Base-by-base conservation (phyloP, 176 grass and related monocot genomes). In the Hsuehochloa calcarea region DNA sequence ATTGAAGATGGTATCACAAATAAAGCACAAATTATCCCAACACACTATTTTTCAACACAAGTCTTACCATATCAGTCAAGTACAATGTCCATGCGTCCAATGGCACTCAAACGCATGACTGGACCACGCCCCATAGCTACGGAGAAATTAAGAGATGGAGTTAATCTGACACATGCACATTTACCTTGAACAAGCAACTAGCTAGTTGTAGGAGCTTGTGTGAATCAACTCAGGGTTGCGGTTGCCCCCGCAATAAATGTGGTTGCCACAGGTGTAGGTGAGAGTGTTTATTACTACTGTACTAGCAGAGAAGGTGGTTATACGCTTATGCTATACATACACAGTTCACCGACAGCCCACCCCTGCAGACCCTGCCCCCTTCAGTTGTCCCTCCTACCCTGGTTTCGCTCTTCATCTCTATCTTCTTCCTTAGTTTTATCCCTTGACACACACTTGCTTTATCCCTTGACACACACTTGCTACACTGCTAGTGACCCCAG, bases 331-430 rank as follows among this genome's bases (percentile, higher is more conserved):
- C 69, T 45, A 56, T 66, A 19, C 67, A 70, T 35, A 70, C 80
- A 84, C 50, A 72, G 88, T 92, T 90, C 93, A 92, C 93, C 93
- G 91, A 90, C 95, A 94, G 82, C 87, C 80, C 79, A 85, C 62
- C 81, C 55, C 63, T 72, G 78, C 84, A 92, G 62, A 40, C 82
- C 70, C 66, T 68, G 79, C 49, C 80, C 70, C 55, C 39, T 79
- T 82, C 39, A 79, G 59, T 87, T 83, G 80, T 75, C 83, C 84
- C 82, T 58, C 70, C 65, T 61, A 13, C 0, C 40, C 37, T 62
- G 72, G 70, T 58, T 64, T 82, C 40, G 68, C 85, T 61, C 74
- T 55, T 70, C 59, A 56, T 74, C 67, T 68, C 49, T 38, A 55
- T 64, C 66, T 23, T 70, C 45, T 38, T 27, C 40, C 62, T 58